Conservation (phyloP, 2,329 filamentous ascomycete species). For the Aphanocladium album region DNA sequence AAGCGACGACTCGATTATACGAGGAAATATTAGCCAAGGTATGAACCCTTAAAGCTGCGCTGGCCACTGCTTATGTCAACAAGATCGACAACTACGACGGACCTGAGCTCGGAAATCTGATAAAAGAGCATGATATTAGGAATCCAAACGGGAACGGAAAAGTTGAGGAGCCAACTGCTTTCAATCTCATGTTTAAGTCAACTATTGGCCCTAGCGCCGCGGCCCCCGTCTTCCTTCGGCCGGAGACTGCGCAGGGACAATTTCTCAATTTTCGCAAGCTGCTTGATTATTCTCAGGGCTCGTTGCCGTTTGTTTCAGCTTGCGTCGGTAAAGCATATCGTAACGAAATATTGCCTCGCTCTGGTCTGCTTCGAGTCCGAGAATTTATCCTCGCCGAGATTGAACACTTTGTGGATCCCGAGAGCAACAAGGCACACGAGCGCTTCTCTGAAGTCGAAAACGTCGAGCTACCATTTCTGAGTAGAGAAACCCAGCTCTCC, state of each 20-base stretch:
- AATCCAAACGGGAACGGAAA: slow-evolving; percentile 58
- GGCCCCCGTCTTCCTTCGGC: slow-evolving; percentile 56
- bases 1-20: slow-evolving; percentile 57
- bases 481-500: slow-evolving; percentile 55
- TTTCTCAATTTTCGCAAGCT: slow-evolving; percentile 65
- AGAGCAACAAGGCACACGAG: slow-evolving; percentile 57
- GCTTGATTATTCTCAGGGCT: slow-evolving; percentile 62
- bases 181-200: slow-evolving; percentile 70
- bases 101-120: slow-evolving; percentile 56
- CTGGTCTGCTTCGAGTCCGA: slow-evolving; percentile 60
- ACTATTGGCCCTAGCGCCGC: slow-evolving; percentile 62
- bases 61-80: no score
- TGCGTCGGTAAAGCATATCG: slow-evolving; percentile 67
- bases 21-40: slow-evolving; percentile 59
- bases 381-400: slow-evolving; percentile 68
- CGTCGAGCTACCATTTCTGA: slow-evolving; percentile 55
- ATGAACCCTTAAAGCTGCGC: neutral
- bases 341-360: slow-evolving; percentile 63
- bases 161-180: slow-evolving; percentile 56
- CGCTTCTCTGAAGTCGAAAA: slow-evolving; percentile 58
- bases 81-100: slow-evolving; percentile 61
- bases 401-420: slow-evolving; percentile 64
- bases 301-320: slow-evolving; percentile 66
- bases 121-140: slow-evolving; percentile 60
- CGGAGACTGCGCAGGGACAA: slow-evolving; percentile 65